Base-by-base conservation (phyloP, 176 grass and related monocot genomes). In the Phyllostachys edulis region DNA sequence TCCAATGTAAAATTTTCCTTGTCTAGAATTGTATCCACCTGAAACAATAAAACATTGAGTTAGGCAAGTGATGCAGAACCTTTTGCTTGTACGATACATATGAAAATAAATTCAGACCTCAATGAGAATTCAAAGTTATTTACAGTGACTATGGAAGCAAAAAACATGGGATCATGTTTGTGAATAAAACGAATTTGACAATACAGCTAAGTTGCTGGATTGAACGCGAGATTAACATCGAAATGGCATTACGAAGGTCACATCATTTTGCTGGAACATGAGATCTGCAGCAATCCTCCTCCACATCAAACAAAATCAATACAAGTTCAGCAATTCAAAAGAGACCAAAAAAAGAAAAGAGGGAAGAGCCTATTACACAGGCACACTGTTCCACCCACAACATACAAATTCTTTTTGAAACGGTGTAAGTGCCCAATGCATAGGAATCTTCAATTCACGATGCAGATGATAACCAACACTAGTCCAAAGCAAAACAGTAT, bases 11-110 rank as follows among this genome's bases (percentile, higher is more conserved):
- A 99, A 77, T 83, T 99, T 88, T 96, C 97, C 90, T 96, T 99
- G 70, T 99, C 97, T 59, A 99, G 91, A 80, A 99, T 99, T 67
- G 89, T 92, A 87, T 99, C 97, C 91, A 99, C 97, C 97, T 99
- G 83, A 74, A 84, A 77, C 42, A 87, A 77, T 57, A 80, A 44
- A 73, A 36, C 29, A 78, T 66, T 55, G 51, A 74, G 46, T 83
- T 61, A 90, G 47, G 3, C 62, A 82, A 24, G 45, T 60, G 56
- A 82, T 55, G 14, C 51, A 69, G 54, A 85, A 63, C 38, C 5
- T 50, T 49, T 66, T 75, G 34, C 15, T 76, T 55, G 54, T 3
- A 70, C 26, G 34, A 72, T 44, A 46, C 56, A 6, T 47, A 37
- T 16, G 21, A 68, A 73, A 80, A 73, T 26, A 79, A 39, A 70